phyloP scores from a whole-genome alignment of 176 grass and related monocot species.

The Hordeum vulgare region MorexV3_pseudomolecules_assembly NC_058519.1:204301093-204301592 shows the following conservation, averaged over 20 bases:
- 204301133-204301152: conserved; percentile 17
- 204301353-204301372: conserved; percentile 5
- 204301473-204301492: conserved; percentile 2
- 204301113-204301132: neutral
- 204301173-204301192: conserved; percentile 23
- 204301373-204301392: neutral
- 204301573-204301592: conserved; percentile 23
- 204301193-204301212: too few relatives aligned
- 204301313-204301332: conserved; percentile 16
- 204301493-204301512: neutral
- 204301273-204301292: too few relatives aligned
- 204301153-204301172: conserved; percentile 16
- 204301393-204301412: conserved; percentile 14
- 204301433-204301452: neutral
- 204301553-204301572: conserved; percentile 30
- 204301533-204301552: conserved; percentile 8
- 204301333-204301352: conserved; percentile 29
- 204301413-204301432: neutral
- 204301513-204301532: neutral
- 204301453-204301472: conserved; percentile 12
- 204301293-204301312: neutral
- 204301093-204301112: conserved; percentile 3
- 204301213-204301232: too few relatives aligned
- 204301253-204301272: too few relatives aligned
- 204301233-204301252: too few relatives aligned